Base-by-base conservation (phyloP, 257 asterid species). In the Solanum commersonii region DNA sequence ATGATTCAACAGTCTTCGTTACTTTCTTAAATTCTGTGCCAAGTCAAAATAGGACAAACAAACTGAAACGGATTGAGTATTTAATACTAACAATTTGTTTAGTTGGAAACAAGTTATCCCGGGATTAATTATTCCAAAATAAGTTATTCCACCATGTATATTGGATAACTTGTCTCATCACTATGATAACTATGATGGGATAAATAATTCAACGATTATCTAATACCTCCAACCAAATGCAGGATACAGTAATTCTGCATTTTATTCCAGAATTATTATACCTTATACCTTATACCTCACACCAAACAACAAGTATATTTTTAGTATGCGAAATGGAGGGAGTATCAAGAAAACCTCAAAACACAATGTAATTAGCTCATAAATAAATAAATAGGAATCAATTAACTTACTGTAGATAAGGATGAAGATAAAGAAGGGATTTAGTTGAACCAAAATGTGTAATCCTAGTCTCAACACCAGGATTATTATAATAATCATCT, bases 401-500 rank as follows among this genome's bases (percentile, higher is more conserved):
- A 65, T 68, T 14, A 68, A 70, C 77, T 90, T 92, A 96, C 99
- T 93, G 92, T 93, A 96, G 94, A 78, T 89, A 59, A 29, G 99
- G 98, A 89, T 96, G 88, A 70, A 96, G 97, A 76, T 93, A 93
- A 68, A 93, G 96, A 87, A 96, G 98, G 18, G 89, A 4, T 3
- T 89, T 10, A 8, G 91, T 91, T 4, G 98, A 94, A 35, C 98
- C 99, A 90, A 96, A 96, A 18, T 56, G 10, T 37, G 95, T 92
- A 35, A 95, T 97, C 89, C 98, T 91, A 70, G 98, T 96, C 88
- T 94, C 91, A 9, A 96, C 95, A 5, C 99, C 99, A 89, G 97
- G 99, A 85, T 98, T 96, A 93, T 96, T 95, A 44, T 79, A 87
- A 87, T 95, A 96, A 91, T 96, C 98, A 92, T 95, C 98, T 65